Evolutionary conservation across 495 filamentous ascomycete species (phyloP).

Genomic region (Aspergillus indologenus): DNA sequence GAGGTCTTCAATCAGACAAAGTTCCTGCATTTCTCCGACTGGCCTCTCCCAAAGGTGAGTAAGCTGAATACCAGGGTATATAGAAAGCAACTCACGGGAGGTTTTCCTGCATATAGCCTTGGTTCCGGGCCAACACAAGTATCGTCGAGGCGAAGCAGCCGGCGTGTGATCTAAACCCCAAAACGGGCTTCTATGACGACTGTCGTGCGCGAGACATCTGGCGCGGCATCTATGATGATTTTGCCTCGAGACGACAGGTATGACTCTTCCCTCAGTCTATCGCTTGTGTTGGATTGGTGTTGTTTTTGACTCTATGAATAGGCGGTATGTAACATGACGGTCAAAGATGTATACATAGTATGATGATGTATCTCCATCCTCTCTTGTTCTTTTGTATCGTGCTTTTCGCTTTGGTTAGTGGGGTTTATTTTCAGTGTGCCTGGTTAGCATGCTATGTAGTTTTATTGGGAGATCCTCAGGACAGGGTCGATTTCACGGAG

Average conservation of each 20-base stretch:
- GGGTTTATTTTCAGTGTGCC: too few relatives aligned
- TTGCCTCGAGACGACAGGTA: neutral
- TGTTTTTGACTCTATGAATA: too few relatives aligned
- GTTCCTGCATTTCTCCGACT: constrained; percentile 1
- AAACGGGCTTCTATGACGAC: neutral
- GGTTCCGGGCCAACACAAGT: neutral
- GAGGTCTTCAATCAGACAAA: constrained; percentile 44
- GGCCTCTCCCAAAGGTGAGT: constrained; percentile 1
- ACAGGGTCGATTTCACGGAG: too few relatives aligned
- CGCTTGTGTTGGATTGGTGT: too few relatives aligned
- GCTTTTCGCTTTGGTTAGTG: too few relatives aligned
- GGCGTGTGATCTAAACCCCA: neutral
- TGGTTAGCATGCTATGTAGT: too few relatives aligned
- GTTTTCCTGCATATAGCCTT: neutral
- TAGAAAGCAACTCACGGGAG: neutral
- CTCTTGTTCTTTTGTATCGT: too few relatives aligned
- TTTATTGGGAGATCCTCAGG: too few relatives aligned
- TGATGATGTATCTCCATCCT: constrained; percentile 30
- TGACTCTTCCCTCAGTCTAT: too few relatives aligned
- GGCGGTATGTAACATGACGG: too few relatives aligned
- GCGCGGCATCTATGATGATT: neutral
- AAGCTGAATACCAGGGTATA: too few relatives aligned
- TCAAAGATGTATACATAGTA: too few relatives aligned
- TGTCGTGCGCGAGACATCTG: neutral
- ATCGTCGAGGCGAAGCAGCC: neutral